Evolutionary conservation across 2,329 filamentous ascomycete genomes (phyloP), one percentile per base, ranked within the genome.

Genomic region (Zopfia rhizophila): DNA sequence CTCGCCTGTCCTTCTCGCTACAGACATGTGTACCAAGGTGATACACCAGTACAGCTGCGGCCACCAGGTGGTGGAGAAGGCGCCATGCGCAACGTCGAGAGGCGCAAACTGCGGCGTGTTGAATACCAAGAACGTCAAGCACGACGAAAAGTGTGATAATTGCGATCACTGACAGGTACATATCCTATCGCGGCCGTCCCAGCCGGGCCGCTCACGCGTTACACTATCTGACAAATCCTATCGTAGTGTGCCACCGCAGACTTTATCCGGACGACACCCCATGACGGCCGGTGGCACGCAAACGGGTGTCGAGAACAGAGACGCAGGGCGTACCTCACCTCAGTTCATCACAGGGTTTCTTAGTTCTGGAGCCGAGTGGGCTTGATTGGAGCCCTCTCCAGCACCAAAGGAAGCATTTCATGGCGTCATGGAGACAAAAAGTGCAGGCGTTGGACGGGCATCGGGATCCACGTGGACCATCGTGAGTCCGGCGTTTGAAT

Each of bases 21-120:
- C 58, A 58, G 58, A 40, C 59, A 78, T 78, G 75, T 79, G 77
- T 63, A 76, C 70, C 46, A 68, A 74, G 60, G 69, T 78, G 54
- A 69, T 76, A 55, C 76, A 78, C 67, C 61, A 65, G 41, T 79
- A 78, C 63, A 66, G 69, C 56, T 79, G 77, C 62, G 74, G 73
- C 56, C 76, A 78, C 60, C 66, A 69, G 47, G 65, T 69, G 27
- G 58, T 65, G 35, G 74, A 76, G 46, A 73, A 70, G 51, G 74
- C 75, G 17, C 67, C 70, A 16, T 79, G 77, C 64, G 75, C 76
- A n/a, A 70, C 68, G 10, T 78, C 76, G 38, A 73, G 72, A 64
- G 68, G 65, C 48, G 60, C 65, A n/a, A 61, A 62, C 29, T 77
- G 75, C 66, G 61, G 61, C 40, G 70, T 68, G 41, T 57, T 68